Base-by-base conservation (phyloP, 176 grass and related monocot species). In the Bonia amplexicaulis region DNA sequence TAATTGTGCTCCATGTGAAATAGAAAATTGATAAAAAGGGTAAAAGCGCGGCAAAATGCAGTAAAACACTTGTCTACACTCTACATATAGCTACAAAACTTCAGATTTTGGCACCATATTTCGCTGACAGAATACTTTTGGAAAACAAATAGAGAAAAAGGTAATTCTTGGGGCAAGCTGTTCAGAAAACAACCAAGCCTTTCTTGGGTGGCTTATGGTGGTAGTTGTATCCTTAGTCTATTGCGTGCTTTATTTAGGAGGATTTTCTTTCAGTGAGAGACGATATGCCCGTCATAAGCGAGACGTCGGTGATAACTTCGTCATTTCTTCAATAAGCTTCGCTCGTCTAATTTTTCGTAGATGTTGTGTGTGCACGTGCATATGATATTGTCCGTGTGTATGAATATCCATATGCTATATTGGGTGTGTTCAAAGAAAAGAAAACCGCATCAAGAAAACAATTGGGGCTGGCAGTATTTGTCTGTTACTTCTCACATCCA, bases 21-120 rank as follows among this genome's bases (percentile, higher is more conserved):
- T 19, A 26, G 1, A 9, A 42, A 59, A 48, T 60, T 27, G 4
- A 58, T 16, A 71, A 61, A 66, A 68, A 22, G 4, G 19, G 19
- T 5, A 49, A 60, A 41, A 12, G 11, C 41, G 53, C 13, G 58
- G 0, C 6, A 52, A 13, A 40, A 77, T 1, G 13, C 25, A 29
- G 23, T 71, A 55, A 73, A 74, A 84, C 27, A 16, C 6, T 3
- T 15, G 23, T 1, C 6, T 52, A n/a, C 45, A 16, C 67, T 1
- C 6, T 52, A n/a, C 45, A 16, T 74, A 25, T 31, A n/a, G 25
- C 2, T 48, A 69, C 41, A 77, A 82, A 71, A 39, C 58, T 15
- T 73, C 29, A 73, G 57, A 82, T 82, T 77, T 83, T 79, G 73
- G 86, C 84, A 58, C 22, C 66, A 65, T 39, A 78, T 73, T 44